These are phyloP conservation scores for Aspergillus sclerotioniger DNA, from an alignment of 495 filamentous ascomycete genomes.

Conservation along the genomic window DNA sequence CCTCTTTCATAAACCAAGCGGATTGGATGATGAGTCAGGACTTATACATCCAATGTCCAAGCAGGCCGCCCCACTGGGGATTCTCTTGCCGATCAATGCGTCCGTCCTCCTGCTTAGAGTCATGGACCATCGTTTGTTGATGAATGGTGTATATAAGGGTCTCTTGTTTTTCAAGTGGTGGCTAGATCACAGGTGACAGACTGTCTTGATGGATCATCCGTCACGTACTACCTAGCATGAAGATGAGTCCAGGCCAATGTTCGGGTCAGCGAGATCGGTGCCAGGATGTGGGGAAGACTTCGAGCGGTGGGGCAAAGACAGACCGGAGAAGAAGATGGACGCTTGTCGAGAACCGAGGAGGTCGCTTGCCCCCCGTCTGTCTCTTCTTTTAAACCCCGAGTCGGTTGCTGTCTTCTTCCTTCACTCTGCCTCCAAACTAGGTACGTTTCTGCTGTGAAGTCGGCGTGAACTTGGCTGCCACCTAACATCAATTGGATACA, in stretches of 20 bases:
- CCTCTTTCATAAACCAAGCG: no score
- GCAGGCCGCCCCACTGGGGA: not conserved
- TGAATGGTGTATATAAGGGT: no score
- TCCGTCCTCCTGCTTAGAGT: not conserved
- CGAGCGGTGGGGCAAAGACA: not conserved
- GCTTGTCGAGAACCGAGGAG: not conserved
- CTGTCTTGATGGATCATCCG: no score
- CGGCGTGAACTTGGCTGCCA: not conserved
- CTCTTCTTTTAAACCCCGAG: not conserved
- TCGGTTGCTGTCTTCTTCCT: conserved; percentile 2
- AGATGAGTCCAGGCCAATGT: not conserved
- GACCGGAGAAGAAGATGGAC: not conserved
- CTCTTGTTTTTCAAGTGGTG: no score
- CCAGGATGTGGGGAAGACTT: not conserved
- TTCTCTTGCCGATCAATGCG: not conserved
- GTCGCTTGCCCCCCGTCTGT: conserved; percentile 4
- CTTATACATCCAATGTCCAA: not conserved
- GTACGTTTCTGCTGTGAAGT: conserved; percentile 5
- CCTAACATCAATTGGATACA: not conserved
- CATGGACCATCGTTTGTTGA: not conserved
- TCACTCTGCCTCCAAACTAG: not conserved
- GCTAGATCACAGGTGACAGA: no score
- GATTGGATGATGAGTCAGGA: not conserved
- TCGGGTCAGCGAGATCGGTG: not conserved
- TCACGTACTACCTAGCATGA: no score